A percentile compares a stretch with the other conserved stretches of the same genome.
phyloP scores from a whole-genome alignment of 2,329 filamentous ascomycete species.

The Erysiphe pulchra region DNA sequence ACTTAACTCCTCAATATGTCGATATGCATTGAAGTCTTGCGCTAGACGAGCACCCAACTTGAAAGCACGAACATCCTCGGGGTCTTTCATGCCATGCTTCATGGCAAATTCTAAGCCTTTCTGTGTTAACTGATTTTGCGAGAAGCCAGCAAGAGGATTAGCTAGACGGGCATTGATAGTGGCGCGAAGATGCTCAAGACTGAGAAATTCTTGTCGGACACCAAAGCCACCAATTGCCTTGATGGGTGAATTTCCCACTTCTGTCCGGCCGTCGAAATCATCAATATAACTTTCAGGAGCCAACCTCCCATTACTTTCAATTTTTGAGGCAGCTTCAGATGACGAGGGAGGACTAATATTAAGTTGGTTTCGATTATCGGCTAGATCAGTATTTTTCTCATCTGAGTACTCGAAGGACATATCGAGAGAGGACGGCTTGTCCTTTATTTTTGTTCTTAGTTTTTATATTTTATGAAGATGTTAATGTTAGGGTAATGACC shows the following conservation, averaged over 20 bases:
- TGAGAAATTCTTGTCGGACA: background rate
- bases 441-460: background rate
- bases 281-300: background rate
- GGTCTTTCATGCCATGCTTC: slow-evolving; percentile 19
- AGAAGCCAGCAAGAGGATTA: slow-evolving; percentile 29
- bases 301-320: background rate
- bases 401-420: background rate
- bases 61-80: slow-evolving; percentile 29
- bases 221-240: background rate
- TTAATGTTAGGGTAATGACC: background rate
- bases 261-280: background rate
- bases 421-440: background rate
- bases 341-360: background rate
- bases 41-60: slow-evolving; percentile 49
- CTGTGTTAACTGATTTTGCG: slow-evolving; percentile 21
- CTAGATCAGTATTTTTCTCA: background rate
- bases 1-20: slow-evolving; percentile 22
- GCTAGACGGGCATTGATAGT: slow-evolving; percentile 5
- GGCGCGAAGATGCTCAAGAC: slow-evolving; percentile 1
- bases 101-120: slow-evolving; percentile 36
- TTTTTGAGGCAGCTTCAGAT: background rate
- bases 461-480: background rate
- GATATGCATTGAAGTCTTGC: slow-evolving; percentile 35
- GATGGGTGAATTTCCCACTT: background rate
- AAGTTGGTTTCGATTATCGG: background rate